phyloP scores from a whole-genome alignment of 768 basidiomycete species.

The Auricularia cornea region DNA sequence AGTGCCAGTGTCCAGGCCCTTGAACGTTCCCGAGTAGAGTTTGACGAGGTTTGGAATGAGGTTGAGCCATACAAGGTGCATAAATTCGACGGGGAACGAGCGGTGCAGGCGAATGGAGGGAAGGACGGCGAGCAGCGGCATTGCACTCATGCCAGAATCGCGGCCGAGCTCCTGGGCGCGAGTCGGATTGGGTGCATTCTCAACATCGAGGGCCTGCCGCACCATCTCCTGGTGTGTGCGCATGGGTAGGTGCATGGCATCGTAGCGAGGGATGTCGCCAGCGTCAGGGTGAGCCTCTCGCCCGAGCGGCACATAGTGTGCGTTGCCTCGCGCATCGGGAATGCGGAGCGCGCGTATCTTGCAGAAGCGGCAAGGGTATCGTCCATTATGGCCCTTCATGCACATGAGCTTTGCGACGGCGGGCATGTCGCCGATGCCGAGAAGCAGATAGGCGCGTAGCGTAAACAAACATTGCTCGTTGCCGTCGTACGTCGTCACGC shows the following conservation, averaged over 20 bases:
- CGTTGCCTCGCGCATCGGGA: constrained; percentile 5
- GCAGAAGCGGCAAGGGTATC: constrained; percentile 30
- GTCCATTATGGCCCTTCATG: constrained; percentile 37
- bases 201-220: background rate
- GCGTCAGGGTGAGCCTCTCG: background rate
- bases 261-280: background rate
- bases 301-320: constrained; percentile 2
- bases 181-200: background rate
- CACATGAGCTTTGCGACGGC: constrained; percentile 22
- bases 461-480: constrained; percentile 15
- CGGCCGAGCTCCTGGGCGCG: constrained; percentile 9
- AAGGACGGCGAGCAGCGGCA: constrained; percentile 2
- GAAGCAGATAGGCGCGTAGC: constrained; percentile 22
- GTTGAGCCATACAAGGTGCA: constrained; percentile 23
- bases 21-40: constrained; percentile 15
- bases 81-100: constrained; percentile 20
- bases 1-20: background rate
- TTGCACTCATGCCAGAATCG: constrained; percentile 15
- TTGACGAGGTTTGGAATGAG: constrained; percentile 14
- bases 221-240: constrained; percentile 15
- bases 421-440: constrained; percentile 27
- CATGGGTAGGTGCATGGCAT: constrained; percentile 14
- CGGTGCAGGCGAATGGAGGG: constrained; percentile 10
- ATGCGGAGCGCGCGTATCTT: constrained; percentile 22
- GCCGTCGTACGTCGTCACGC: constrained; percentile 28